A percentile compares a stretch with the other conserved stretches of the same genome.
phyloP scores from a whole-genome alignment of 2,329 filamentous ascomycete species.

The Fusarium graminum region DNA sequence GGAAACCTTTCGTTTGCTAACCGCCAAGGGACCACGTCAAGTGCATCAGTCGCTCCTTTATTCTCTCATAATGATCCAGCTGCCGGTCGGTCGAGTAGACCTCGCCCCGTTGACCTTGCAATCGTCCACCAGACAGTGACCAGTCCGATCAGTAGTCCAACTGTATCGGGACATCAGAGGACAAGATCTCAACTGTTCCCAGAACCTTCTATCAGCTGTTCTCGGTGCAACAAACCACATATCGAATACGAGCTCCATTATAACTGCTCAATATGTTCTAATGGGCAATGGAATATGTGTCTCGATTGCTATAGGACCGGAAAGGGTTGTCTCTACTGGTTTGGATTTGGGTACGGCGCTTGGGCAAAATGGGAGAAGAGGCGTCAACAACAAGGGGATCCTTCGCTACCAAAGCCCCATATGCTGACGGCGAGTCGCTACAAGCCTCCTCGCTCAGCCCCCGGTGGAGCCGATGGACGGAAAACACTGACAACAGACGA shows the following conservation, averaged over 20 bases:
- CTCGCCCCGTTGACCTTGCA: constrained; percentile 58
- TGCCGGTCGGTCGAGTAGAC: constrained; percentile 42
- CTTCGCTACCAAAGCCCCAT: constrained; percentile 64
- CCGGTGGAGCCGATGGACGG: constrained; percentile 67
- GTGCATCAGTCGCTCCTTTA: constrained; percentile 17
- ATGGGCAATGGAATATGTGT: constrained; percentile 83
- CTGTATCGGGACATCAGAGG: constrained; percentile 55
- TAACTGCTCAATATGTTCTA: constrained; percentile 78
- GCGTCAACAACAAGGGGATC: constrained; percentile 55
- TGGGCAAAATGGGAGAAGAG: constrained; percentile 74
- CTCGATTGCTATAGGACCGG: constrained; percentile 81
- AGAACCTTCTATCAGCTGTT: constrained; percentile 81
- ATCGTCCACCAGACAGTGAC: constrained; percentile 53
- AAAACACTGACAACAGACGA: constrained; percentile 74
- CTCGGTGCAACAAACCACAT: constrained; percentile 75
- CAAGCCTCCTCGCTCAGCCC: constrained; percentile 61
- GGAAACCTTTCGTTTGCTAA: constrained; percentile 56
- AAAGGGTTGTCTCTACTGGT: constrained; percentile 87
- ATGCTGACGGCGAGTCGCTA: constrained; percentile 71
- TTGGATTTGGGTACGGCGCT: constrained; percentile 83
- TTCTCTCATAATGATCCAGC: constrained; percentile 41
- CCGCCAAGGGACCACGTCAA: constrained; percentile 49
- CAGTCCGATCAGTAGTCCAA: constrained; percentile 52
- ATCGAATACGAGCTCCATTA: constrained; percentile 92
- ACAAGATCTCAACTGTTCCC: constrained; percentile 66